Conservation (phyloP, 306 rosid genomes). For the Crataegus laevigata region DNA sequence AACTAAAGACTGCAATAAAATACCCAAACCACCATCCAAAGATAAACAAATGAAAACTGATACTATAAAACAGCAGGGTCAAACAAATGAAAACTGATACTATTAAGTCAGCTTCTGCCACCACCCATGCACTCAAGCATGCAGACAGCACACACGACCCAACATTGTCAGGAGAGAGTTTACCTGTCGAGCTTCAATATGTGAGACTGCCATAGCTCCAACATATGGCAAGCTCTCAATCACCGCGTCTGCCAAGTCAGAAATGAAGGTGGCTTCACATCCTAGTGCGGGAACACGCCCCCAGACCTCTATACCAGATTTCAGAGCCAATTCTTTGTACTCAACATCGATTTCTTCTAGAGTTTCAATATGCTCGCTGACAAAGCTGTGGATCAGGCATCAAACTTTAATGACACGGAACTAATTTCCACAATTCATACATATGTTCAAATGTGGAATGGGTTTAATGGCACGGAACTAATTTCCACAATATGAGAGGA, state of each 20-base stretch:
- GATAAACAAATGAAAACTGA: background rate
- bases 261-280: slow-evolving; percentile 87
- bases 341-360: slow-evolving; percentile 97
- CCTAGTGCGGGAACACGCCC: slow-evolving; percentile 99
- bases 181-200: slow-evolving; percentile 99
- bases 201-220: slow-evolving; percentile 98
- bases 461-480: slow-evolving; percentile 1
- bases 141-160: background rate
- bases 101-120: background rate
- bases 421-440: background rate
- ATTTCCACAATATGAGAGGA: background rate
- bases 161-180: background rate
- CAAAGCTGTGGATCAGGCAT: slow-evolving; percentile 71
- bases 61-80: background rate
- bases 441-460: background rate
- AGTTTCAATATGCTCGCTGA: slow-evolving; percentile 98
- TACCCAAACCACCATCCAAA: slow-evolving; percentile 20
- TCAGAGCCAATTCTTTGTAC: slow-evolving; percentile 86
- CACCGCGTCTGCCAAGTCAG: slow-evolving; percentile 97
- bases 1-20: slow-evolving; percentile 68
- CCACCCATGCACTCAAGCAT: background rate
- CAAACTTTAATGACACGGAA: slow-evolving; percentile 1
- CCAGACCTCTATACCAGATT: slow-evolving; percentile 89
- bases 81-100: background rate
- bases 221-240: slow-evolving; percentile 95